These are phyloP conservation scores for Coniosporium tulheliwenetii DNA, from an alignment of 2,329 filamentous ascomycete species.

Conservation along the genomic window DNA sequence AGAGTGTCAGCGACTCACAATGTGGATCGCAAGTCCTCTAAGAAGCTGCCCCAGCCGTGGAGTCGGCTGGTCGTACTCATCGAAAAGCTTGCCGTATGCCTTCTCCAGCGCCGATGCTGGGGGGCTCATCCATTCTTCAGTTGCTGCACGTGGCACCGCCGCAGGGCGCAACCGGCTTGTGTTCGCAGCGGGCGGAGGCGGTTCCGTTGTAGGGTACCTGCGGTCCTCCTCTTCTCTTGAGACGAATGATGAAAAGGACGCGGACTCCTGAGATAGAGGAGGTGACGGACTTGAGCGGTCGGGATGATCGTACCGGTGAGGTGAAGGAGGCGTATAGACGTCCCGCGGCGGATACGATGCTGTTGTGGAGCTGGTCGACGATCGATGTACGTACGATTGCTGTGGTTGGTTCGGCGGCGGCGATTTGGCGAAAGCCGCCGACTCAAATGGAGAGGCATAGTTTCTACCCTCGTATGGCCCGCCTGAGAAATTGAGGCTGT, in stretches of 20 bases:
- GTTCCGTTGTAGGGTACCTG: too few species aligned
- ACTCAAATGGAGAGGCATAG: too few species aligned
- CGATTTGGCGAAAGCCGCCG: constrained; percentile 13
- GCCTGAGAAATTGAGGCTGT: constrained; percentile 31
- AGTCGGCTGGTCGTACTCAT: constrained; percentile 50
- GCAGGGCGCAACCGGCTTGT: too few species aligned
- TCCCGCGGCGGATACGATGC: constrained; percentile 31
- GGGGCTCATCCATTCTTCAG: too few species aligned
- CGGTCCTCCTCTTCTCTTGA: too few species aligned
- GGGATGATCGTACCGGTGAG: constrained; percentile 18
- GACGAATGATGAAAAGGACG: too few species aligned
- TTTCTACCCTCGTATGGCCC: constrained; percentile 5
- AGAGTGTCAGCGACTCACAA: constrained; percentile 36
- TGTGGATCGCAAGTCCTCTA: constrained; percentile 54
- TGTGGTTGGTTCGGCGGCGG: constrained; percentile 20
- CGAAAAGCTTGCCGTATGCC: constrained; percentile 65
- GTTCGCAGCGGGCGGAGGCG: too few species aligned
- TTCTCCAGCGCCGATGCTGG: constrained; percentile 37
- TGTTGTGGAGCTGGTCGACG: constrained; percentile 27
- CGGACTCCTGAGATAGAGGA: too few species aligned
- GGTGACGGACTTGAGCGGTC: constrained; percentile 3
- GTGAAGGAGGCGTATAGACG: constrained; percentile 41
- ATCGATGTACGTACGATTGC: constrained; percentile 17
- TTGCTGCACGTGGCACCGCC: too few species aligned
- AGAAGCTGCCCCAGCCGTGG: constrained; percentile 54